Evolutionary conservation across 495 filamentous ascomycete genomes (phyloP).

Genomic region (Aspergillus indologenus): DNA sequence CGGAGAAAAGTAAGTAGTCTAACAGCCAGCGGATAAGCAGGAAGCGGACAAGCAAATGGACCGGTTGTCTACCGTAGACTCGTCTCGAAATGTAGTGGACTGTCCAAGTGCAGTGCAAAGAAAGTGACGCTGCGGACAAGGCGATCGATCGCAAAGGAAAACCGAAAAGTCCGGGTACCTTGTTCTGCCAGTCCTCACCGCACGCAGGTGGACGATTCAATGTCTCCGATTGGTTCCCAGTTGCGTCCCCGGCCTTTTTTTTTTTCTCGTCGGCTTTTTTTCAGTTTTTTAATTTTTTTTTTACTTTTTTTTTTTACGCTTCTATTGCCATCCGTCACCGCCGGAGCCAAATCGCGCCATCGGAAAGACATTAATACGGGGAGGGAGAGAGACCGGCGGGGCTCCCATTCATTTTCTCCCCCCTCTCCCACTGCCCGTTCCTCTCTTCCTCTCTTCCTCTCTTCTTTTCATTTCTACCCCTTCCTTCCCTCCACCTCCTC

Average conservation of each 20-base stretch:
- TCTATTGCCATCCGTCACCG: slow-evolving; percentile 23
- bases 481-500: slow-evolving; percentile 21
- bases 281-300: slow-evolving; percentile 7
- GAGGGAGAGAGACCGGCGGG: background rate
- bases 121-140: too few relatives aligned
- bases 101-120: too few relatives aligned
- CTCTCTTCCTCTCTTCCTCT: slow-evolving; percentile 19
- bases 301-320: slow-evolving; percentile 2
- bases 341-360: slow-evolving; percentile 27
- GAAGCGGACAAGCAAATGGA: background rate
- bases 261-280: background rate
- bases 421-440: slow-evolving; percentile 1
- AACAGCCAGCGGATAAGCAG: background rate
- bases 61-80: too few relatives aligned
- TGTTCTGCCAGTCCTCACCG: slow-evolving; percentile 9
- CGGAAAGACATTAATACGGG: slow-evolving; percentile 28
- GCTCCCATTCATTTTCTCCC: slow-evolving; percentile 15
- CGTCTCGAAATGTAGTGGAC: too few relatives aligned
- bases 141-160: too few relatives aligned
- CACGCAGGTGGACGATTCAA: slow-evolving; percentile 14
- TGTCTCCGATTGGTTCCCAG: background rate
- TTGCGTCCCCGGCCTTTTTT: background rate
- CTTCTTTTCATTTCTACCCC: slow-evolving; percentile 25
- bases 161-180: background rate
- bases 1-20: too few relatives aligned